A percentile compares a stretch with the other conserved stretches of the same genome.
These are phyloP conservation scores for Ceratocystis huliohia DNA, from an alignment of 2,329 filamentous ascomycete genomes.

Conservation along the genomic window DNA sequence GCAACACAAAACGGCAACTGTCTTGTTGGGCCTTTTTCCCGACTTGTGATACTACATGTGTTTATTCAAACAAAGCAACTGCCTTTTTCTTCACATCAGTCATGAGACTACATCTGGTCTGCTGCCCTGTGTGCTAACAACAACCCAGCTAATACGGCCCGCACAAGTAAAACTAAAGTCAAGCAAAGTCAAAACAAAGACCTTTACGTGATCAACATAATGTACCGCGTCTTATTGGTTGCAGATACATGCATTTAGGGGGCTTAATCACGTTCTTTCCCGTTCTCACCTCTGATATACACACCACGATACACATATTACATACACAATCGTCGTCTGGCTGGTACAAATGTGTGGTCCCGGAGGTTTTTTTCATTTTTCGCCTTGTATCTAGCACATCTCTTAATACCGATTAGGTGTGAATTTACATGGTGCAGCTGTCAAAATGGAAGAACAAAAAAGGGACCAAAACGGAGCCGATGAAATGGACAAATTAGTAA, in stretches of 20 bases:
- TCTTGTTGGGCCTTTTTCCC: background rate
- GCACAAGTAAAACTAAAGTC: too few relatives aligned
- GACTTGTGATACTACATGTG: too few relatives aligned
- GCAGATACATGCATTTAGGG: too few relatives aligned
- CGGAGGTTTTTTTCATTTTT: background rate
- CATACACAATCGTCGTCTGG: background rate
- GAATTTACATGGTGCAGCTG: background rate
- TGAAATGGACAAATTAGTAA: background rate
- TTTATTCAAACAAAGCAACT: too few relatives aligned
- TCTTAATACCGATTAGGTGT: background rate
- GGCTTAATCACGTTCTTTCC: too few relatives aligned
- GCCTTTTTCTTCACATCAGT: too few relatives aligned
- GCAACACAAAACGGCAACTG: background rate
- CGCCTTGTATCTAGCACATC: background rate
- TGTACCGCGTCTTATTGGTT: too few relatives aligned
- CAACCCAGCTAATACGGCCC: too few relatives aligned
- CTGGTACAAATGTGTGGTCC: background rate
- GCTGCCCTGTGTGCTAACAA: too few relatives aligned
- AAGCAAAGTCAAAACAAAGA: too few relatives aligned
- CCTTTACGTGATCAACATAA: too few relatives aligned
- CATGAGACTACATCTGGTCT: too few relatives aligned
- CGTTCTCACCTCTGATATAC: background rate
- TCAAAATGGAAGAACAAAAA: background rate
- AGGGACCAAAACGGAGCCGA: background rate
- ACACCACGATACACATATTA: conserved; percentile 1